Evolutionary conservation across 306 rosid species (phyloP).

Genomic region (Acacia acuminata): DNA sequence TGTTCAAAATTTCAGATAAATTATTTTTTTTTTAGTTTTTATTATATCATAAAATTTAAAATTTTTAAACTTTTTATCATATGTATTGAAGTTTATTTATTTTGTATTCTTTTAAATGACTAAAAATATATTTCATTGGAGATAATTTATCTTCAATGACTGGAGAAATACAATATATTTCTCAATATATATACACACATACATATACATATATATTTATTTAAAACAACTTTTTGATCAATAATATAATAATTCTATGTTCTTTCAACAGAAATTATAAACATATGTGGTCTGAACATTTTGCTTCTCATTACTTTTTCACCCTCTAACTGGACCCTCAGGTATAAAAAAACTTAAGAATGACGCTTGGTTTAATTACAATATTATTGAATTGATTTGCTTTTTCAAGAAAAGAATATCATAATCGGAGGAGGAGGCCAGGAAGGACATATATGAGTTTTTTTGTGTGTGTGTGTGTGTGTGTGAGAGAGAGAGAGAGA

Average conservation of each 20-base stretch:
- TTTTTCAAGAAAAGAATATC: neutral
- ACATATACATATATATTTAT: too few species aligned
- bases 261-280: constrained; percentile 27
- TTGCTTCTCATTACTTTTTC: neutral
- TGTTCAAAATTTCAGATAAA: too few species aligned
- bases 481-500: too few species aligned
- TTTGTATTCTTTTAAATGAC: too few species aligned
- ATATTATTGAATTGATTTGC: neutral
- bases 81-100: too few species aligned
- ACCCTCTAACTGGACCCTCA: neutral
- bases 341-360: constrained; percentile 40
- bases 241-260: constrained; percentile 16
- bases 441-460: neutral
- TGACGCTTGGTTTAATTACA: neutral
- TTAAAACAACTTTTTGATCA: constrained; percentile 36
- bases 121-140: too few species aligned
- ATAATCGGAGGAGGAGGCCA: constrained; percentile 19
- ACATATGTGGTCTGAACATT: neutral
- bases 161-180: too few species aligned
- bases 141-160: too few species aligned
- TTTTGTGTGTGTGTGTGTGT: too few species aligned
- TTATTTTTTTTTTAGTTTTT: too few species aligned
- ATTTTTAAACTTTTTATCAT: neutral
- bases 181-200: too few species aligned
- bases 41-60: neutral